Percentiles rank a stretch among this genome's conserved stretches.
These are phyloP conservation scores for Coniophora puteana DNA, from an alignment of 1,284 basidiomycete genomes.

Conservation along the genomic window DNA sequence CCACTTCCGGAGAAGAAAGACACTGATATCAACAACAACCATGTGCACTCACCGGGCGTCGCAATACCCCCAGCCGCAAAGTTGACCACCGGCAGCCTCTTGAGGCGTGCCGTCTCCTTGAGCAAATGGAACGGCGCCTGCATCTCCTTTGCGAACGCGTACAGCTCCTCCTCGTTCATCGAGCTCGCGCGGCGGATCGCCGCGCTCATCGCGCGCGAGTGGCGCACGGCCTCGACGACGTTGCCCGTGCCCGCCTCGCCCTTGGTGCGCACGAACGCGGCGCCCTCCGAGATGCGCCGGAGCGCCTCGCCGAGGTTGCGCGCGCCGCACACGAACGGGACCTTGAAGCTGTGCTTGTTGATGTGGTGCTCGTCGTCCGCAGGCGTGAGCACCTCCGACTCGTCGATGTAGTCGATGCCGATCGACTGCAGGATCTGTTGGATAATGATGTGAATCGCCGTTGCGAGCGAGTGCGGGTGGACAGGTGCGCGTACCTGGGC, in stretches of 20 bases:
- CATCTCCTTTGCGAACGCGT: conserved; percentile 91
- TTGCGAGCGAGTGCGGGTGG: neutral
- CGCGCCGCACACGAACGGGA: conserved; percentile 83
- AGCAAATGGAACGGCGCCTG: conserved; percentile 96
- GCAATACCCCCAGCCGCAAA: conserved; percentile 98
- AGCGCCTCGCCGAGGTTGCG: conserved; percentile 89
- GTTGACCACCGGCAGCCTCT: conserved; percentile 91
- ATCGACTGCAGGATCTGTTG: conserved; percentile 86
- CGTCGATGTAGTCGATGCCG: conserved; percentile 98
- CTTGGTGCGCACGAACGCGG: conserved; percentile 96
- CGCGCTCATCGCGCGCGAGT: conserved; percentile 79
- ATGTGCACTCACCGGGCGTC: conserved; percentile 69
- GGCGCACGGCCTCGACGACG: conserved; percentile 95
- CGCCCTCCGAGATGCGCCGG: conserved; percentile 95
- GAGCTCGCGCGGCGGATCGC: conserved; percentile 85
- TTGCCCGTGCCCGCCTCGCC: conserved; percentile 98
- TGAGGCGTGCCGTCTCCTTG: conserved; percentile 93
- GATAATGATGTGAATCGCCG: neutral
- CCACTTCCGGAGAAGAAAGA: conserved; percentile 1
- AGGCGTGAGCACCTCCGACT: conserved; percentile 94
- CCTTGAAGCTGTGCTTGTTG: conserved; percentile 90
- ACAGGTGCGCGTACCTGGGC: conserved; percentile 61
- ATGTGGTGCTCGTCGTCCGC: conserved; percentile 89
- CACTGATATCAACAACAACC: neutral
- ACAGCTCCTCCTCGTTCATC: conserved; percentile 96